Conservation (phyloP, 1,139 yeast species). For the Meyerozyma smithsonii region DNA sequence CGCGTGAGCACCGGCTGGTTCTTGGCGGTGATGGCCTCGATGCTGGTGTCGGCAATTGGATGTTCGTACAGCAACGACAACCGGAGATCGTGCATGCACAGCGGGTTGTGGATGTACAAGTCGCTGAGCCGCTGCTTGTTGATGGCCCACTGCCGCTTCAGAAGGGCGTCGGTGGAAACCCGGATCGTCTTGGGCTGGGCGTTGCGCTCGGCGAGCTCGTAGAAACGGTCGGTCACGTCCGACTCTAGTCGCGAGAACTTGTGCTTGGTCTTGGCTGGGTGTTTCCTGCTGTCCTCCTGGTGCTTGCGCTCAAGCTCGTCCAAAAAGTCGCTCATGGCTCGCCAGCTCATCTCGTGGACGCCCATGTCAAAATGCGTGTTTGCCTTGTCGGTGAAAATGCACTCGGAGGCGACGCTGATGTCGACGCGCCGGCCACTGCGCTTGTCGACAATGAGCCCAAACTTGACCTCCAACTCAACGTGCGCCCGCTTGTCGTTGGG, state of each 20-base stretch:
- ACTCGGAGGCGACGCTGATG: conserved; percentile 73
- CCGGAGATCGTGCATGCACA: conserved; percentile 71
- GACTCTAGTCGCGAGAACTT: conserved; percentile 39
- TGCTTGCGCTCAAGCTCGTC: conserved; percentile 48
- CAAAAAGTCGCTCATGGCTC: conserved; percentile 53
- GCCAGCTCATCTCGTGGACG: conserved; percentile 63
- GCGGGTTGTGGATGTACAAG: conserved; percentile 68
- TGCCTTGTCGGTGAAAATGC: conserved; percentile 54
- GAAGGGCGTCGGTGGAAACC: conserved; percentile 55
- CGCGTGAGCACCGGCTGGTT: conserved; percentile 49
- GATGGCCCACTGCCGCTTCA: conserved; percentile 60
- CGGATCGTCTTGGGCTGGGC: conserved; percentile 60
- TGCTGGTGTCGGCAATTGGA: conserved; percentile 57
- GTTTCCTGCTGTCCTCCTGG: conserved; percentile 33
- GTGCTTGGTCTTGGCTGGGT: conserved; percentile 29
- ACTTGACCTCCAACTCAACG: conserved; percentile 78
- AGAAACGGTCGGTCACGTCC: conserved; percentile 39
- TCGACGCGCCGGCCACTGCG: conserved; percentile 58
- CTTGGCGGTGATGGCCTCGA: conserved; percentile 32
- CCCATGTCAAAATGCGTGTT: conserved; percentile 66
- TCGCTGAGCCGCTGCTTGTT: conserved; percentile 71
- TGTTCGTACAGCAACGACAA: conserved; percentile 72
- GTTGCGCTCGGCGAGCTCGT: conserved; percentile 32
- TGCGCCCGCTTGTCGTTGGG: conserved; percentile 53
- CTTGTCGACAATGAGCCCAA: conserved; percentile 73